Evolutionary conservation across 2,329 filamentous ascomycete genomes (phyloP).

Genomic region (Arthrobotrys megalospora): DNA sequence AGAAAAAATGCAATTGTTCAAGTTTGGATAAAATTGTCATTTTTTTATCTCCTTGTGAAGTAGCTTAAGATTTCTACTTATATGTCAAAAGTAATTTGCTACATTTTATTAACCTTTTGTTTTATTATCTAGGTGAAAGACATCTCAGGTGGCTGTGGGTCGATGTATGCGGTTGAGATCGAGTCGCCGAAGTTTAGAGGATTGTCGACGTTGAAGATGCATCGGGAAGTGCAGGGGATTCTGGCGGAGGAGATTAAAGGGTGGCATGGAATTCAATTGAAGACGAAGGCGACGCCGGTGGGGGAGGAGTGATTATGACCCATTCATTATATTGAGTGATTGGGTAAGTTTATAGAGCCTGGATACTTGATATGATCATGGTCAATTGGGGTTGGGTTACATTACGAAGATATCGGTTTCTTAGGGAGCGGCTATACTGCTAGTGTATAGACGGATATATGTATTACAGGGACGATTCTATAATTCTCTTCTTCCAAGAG

Average conservation of each 20-base stretch:
- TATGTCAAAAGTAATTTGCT: too few relatives aligned
- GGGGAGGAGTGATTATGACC: constrained; percentile 10
- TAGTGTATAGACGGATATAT: background rate
- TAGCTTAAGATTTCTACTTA: too few relatives aligned
- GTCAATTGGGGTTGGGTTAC: too few relatives aligned
- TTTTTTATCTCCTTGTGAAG: background rate
- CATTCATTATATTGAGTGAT: background rate
- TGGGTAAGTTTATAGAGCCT: too few relatives aligned
- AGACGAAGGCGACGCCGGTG: constrained; percentile 73
- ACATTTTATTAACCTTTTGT: background rate
- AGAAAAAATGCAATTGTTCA: too few relatives aligned
- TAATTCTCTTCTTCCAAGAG: too few relatives aligned
- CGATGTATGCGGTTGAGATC: constrained; percentile 89
- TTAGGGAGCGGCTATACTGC: background rate
- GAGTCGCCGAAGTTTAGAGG: constrained; percentile 80
- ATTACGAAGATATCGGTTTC: too few relatives aligned
- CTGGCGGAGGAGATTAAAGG: constrained; percentile 81
- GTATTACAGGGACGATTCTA: too few relatives aligned
- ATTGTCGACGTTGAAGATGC: constrained; percentile 82
- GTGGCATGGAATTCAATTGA: constrained; percentile 88
- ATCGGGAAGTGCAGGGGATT: constrained; percentile 82
- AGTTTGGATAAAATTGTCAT: background rate
- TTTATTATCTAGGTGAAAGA: constrained; percentile 75
- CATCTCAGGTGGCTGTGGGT: constrained; percentile 85
- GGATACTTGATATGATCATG: too few relatives aligned